Conservation (phyloP, 2,329 filamentous ascomycete species). For the Thermothelomyces thermophilus region DNA sequence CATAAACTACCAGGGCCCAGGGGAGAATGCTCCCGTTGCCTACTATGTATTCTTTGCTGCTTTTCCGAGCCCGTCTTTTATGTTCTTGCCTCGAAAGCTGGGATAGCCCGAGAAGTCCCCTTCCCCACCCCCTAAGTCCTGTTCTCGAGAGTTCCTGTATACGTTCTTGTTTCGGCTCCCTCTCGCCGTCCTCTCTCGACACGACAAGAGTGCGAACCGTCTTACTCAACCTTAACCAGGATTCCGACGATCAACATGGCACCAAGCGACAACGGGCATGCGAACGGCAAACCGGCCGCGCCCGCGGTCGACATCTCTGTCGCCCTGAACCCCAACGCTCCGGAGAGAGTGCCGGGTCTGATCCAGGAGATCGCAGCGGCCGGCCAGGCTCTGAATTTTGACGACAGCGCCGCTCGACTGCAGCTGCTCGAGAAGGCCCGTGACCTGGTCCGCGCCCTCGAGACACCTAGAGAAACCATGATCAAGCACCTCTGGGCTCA, state of each 20-base stretch:
- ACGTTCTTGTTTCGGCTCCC: not conserved
- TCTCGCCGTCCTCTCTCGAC: not conserved
- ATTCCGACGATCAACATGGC: not conserved
- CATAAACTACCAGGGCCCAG: no score
- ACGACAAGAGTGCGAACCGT: no score
- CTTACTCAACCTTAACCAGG: no score
- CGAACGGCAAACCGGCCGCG: not conserved
- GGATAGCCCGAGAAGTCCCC: no score
- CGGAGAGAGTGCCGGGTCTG: slow-evolving; percentile 5
- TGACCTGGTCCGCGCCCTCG: slow-evolving; percentile 31
- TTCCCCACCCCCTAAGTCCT: no score
- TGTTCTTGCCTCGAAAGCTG: no score
- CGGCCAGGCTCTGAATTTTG: not conserved
- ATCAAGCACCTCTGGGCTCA: slow-evolving; percentile 41
- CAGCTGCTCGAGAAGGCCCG: slow-evolving; percentile 32
- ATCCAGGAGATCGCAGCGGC: slow-evolving; percentile 14
- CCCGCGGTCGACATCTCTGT: not conserved
- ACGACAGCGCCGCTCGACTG: slow-evolving; percentile 23
- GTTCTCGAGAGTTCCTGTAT: no score
- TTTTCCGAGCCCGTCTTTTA: no score
- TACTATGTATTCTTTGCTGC: no score
- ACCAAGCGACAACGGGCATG: not conserved
- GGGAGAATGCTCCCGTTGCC: no score
- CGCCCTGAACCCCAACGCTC: not conserved
- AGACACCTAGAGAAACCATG: slow-evolving; percentile 44